Evolutionary conservation across 1,284 basidiomycete species (phyloP).

Genomic region (Sutorius eximius): DNA sequence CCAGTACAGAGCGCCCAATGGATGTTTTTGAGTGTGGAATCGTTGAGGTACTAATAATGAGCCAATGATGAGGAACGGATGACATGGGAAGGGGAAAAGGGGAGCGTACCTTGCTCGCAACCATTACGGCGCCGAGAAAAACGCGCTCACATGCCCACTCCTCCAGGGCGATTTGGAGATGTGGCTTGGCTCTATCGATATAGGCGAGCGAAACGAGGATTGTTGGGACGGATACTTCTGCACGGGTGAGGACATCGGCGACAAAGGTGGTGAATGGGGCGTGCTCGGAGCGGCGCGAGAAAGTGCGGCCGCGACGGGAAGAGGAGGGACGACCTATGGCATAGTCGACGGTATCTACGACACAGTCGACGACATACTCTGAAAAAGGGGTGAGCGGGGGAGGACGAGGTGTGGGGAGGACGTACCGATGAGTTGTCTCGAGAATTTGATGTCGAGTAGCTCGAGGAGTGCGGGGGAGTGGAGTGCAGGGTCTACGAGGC

Average conservation of each 20-base stretch:
- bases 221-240: constrained; percentile 64
- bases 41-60: constrained; percentile 59
- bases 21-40: constrained; percentile 73
- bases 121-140: constrained; percentile 70
- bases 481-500: constrained; percentile 57
- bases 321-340: constrained; percentile 63
- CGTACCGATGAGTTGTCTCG: constrained; percentile 60
- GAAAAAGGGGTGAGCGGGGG: constrained; percentile 7
- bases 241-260: constrained; percentile 61
- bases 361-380: constrained; percentile 69
- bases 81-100: constrained; percentile 14
- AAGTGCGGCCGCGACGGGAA: constrained; percentile 48
- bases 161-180: constrained; percentile 72
- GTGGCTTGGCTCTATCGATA: constrained; percentile 67
- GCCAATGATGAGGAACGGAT: constrained; percentile 18
- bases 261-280: constrained; percentile 61
- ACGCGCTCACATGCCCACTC: constrained; percentile 79
- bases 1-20: constrained; percentile 79
- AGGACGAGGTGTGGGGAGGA: constrained; percentile 6
- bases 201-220: constrained; percentile 67
- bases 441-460: constrained; percentile 61
- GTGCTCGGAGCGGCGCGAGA: constrained; percentile 50
- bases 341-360: constrained; percentile 69
- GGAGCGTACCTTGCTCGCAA: constrained; percentile 63
- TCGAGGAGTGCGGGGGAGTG: constrained; percentile 65